Conservation (phyloP, 208 protist species). For the Herpetomonas samuelpessoai region DNA sequence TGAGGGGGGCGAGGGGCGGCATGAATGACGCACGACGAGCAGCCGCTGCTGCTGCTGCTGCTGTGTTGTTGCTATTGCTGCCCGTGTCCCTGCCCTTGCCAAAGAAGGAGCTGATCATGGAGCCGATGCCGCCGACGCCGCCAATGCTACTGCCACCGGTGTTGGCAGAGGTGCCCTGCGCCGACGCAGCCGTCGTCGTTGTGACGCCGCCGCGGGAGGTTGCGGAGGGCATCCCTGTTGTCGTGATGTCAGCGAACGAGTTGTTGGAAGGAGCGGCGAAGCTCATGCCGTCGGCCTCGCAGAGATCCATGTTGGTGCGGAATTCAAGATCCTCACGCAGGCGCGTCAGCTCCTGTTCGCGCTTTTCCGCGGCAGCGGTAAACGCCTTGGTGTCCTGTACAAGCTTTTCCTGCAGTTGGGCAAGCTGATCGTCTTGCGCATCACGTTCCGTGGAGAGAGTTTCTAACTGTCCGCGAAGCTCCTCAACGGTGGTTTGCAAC, state of each 20-base stretch:
- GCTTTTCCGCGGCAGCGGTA: constrained; percentile 5
- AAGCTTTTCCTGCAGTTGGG: not conserved
- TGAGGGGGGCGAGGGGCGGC: too few relatives aligned
- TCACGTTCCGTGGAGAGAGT: too few relatives aligned
- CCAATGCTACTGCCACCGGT: not conserved
- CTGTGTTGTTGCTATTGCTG: not conserved
- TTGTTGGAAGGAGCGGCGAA: not conserved
- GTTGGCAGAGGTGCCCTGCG: constrained; percentile 7
- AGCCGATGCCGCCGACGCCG: constrained; percentile 11
- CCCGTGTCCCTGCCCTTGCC: constrained; percentile 1
- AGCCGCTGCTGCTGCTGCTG: not conserved
- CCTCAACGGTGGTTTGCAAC: too few relatives aligned
- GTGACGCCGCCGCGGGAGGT: too few relatives aligned
- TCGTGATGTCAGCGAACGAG: constrained; percentile 2
- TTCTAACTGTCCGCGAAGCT: too few relatives aligned
- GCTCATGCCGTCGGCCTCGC: constrained; percentile 18
- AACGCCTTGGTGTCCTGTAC: not conserved
- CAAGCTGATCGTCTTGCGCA: not conserved
- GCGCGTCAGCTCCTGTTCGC: constrained; percentile 10
- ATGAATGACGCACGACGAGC: not conserved
- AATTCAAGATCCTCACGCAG: constrained; percentile 55
- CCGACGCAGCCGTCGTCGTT: not conserved
- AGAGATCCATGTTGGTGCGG: constrained; percentile 36
- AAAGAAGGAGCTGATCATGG: constrained; percentile 20
- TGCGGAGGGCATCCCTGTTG: too few relatives aligned